These are phyloP conservation scores for Streptanthus diversifolius DNA, from an alignment of 345 rosid species.

Conservation along the genomic window DNA sequence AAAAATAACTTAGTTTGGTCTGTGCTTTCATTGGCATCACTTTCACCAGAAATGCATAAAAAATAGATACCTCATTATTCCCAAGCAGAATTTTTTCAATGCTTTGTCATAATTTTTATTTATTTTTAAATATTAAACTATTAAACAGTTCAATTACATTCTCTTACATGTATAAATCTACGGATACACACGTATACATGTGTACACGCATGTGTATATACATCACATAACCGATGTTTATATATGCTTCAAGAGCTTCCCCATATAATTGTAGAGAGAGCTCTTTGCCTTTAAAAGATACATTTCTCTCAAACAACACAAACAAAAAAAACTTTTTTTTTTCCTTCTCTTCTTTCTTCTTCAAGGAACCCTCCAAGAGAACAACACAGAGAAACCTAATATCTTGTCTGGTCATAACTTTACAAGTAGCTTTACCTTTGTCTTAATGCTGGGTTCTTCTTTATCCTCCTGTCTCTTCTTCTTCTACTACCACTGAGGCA, in stretches of 20 bases:
- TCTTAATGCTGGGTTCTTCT: conserved; percentile 22
- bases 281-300: conserved; percentile 29
- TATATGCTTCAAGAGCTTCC: conserved; percentile 37
- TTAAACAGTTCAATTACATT: conserved; percentile 21
- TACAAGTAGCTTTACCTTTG: conserved; percentile 29
- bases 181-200: conserved; percentile 35
- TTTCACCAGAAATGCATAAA: conserved; percentile 36
- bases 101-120: conserved; percentile 6
- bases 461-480: conserved; percentile 32
- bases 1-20: not conserved
- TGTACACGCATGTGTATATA: conserved; percentile 30
- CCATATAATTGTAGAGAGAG: conserved; percentile 47
- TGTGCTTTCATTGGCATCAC: conserved; percentile 38
- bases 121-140: not conserved
- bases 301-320: conserved; percentile 38
- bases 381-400: conserved; percentile 31
- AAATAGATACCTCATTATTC: conserved; percentile 41
- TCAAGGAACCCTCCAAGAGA: conserved; percentile 33
- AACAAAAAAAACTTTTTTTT: conserved; percentile 35
- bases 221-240: conserved; percentile 26
- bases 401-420: conserved; percentile 36
- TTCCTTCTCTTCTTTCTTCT: conserved; percentile 30
- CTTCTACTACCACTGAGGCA: not conserved
- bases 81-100: conserved; percentile 33
- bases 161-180: conserved; percentile 39